phyloP scores from a whole-genome alignment of 1,284 basidiomycete genomes.

The Fomitopsis pinicola region DNA sequence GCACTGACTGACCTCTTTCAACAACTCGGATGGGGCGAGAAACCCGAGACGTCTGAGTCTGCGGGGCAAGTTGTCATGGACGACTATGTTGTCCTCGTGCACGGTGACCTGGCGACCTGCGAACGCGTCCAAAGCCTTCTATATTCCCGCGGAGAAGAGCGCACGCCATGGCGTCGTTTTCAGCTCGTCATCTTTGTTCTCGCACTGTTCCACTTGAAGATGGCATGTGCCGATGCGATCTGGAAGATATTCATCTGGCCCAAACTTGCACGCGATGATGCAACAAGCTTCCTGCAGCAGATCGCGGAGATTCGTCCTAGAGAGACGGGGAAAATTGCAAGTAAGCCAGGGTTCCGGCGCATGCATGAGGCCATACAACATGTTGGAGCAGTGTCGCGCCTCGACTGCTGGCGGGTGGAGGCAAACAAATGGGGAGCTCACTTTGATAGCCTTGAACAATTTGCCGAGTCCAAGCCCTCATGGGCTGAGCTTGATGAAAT shows the following conservation, averaged over 20 bases:
- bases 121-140: slow-evolving; percentile 12
- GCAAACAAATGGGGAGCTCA: too few species aligned
- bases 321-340: slow-evolving; percentile 25
- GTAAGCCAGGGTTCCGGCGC: slow-evolving; percentile 25
- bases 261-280: slow-evolving; percentile 11
- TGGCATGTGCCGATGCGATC: slow-evolving; percentile 34
- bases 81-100: slow-evolving; percentile 19
- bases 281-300: slow-evolving; percentile 15
- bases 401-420: background rate
- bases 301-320: slow-evolving; percentile 20
- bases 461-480: background rate
- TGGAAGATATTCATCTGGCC: slow-evolving; percentile 26
- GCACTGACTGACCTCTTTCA: slow-evolving; percentile 21
- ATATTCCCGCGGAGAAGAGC: too few species aligned
- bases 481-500: background rate
- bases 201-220: slow-evolving; percentile 36
- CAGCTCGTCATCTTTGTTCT: slow-evolving; percentile 26
- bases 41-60: background rate
- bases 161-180: background rate
- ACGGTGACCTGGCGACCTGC: slow-evolving; percentile 24
- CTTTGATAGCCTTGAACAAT: background rate
- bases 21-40: slow-evolving; percentile 17
- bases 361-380: background rate
- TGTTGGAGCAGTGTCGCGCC: background rate
- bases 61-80: slow-evolving; percentile 4